Evolutionary conservation across 148 eudicot species (phyloP).

Genomic region (Cornus kousa): DNA sequence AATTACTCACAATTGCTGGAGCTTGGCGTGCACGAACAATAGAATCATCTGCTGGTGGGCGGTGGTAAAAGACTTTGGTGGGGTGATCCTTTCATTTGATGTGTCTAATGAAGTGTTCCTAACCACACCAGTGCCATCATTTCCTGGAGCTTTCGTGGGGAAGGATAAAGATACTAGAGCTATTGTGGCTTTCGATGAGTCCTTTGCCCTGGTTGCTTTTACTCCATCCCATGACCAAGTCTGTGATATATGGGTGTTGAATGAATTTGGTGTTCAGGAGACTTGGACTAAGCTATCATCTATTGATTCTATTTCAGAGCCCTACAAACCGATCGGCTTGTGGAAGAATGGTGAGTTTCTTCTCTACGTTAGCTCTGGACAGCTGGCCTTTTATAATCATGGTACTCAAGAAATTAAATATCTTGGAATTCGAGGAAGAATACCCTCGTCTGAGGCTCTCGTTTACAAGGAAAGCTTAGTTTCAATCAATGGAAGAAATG

Average conservation of each 20-base stretch:
- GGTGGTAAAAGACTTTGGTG: too few relatives aligned
- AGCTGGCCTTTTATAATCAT: neutral
- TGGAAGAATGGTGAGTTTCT: conserved; percentile 2
- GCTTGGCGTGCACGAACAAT: too few relatives aligned
- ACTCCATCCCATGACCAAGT: neutral
- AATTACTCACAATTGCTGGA: too few relatives aligned
- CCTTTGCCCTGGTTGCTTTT: conserved; percentile 4
- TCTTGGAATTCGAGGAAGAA: conserved; percentile 12
- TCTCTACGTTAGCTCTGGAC: neutral
- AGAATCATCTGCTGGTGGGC: too few relatives aligned
- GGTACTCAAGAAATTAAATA: neutral
- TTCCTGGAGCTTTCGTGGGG: conserved; percentile 6
- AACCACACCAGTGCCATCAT: neutral
- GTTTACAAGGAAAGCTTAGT: conserved; percentile 15
- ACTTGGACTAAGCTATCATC: conserved; percentile 1
- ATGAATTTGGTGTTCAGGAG: neutral
- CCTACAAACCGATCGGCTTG: neutral
- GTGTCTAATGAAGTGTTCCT: neutral
- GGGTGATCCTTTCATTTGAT: neutral
- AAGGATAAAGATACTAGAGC: neutral
- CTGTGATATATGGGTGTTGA: conserved; percentile 2
- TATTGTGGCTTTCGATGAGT: conserved; percentile 2
- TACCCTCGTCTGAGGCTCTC: conserved; percentile 23
- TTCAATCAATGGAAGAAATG: neutral
- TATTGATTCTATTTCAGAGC: neutral